Evolutionary conservation across 441 rosid genomes (phyloP).

Genomic region (Jatropha multifida): DNA sequence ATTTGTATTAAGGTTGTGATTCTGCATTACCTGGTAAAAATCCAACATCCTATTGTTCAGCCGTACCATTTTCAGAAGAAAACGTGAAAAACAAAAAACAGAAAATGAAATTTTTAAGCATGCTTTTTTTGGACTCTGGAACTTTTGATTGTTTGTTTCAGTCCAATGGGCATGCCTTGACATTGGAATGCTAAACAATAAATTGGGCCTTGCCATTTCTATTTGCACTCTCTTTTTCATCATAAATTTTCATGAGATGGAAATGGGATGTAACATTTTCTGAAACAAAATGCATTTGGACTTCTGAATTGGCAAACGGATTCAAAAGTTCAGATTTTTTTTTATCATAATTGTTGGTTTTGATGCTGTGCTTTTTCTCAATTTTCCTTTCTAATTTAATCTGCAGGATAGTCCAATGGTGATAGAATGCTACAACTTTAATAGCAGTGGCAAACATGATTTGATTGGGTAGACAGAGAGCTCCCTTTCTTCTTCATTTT

Average conservation of each 20-base stretch:
- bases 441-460: constrained; percentile 81
- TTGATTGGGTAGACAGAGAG: constrained; percentile 67
- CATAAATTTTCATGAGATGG: not conserved
- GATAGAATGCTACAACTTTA: constrained; percentile 87
- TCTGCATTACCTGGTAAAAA: constrained; percentile 11
- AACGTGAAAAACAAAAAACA: not conserved
- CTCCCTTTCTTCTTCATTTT: constrained; percentile 6
- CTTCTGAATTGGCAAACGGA: not conserved
- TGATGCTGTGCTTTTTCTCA: not conserved
- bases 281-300: not conserved
- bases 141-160: not conserved
- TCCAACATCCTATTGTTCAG: constrained; percentile 1
- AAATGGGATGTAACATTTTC: not conserved
- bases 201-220: constrained; percentile 5
- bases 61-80: not conserved
- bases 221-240: not conserved
- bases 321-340: constrained; percentile 6
- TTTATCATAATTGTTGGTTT: constrained; percentile 7
- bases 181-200: not conserved
- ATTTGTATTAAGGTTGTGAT: constrained; percentile 6
- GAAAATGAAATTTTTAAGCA: not conserved
- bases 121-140: not conserved
- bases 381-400: constrained; percentile 23
- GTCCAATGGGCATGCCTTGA: not conserved
- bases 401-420: constrained; percentile 80